phyloP scores from a whole-genome alignment of 192 early-diverging fungal genomes.

The Ambispora gerdemannii region DNA sequence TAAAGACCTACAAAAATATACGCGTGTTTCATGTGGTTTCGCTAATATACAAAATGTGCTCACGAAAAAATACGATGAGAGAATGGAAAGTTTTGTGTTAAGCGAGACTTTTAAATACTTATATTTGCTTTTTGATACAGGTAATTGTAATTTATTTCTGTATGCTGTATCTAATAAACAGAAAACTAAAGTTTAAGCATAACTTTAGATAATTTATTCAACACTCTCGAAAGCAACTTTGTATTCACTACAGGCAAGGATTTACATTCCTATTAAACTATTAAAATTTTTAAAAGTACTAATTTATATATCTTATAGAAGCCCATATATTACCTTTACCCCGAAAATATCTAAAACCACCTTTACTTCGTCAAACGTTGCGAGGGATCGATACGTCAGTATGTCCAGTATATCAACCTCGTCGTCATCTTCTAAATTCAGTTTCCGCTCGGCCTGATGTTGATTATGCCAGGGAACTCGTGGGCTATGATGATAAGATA shows the following conservation, averaged over 20 bases:
- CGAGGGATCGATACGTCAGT: background rate
- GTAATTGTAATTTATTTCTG: conserved; percentile 40
- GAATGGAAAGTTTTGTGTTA: conserved; percentile 95
- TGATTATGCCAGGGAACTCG: conserved; percentile 51
- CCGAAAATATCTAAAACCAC: conserved; percentile 22
- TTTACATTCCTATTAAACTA: conserved; percentile 12
- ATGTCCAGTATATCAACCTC: conserved; percentile 33
- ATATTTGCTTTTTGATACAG: conserved; percentile 89
- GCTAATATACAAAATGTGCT: conserved; percentile 64
- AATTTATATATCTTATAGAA: conserved; percentile 34
- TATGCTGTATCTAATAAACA: too few species aligned
- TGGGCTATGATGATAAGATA: conserved; percentile 33
- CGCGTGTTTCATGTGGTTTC: conserved; percentile 79
- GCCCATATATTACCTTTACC: conserved; percentile 56
- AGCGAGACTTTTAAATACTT: conserved; percentile 96
- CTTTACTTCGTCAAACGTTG: background rate
- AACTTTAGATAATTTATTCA: conserved; percentile 62
- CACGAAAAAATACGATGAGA: conserved; percentile 62
- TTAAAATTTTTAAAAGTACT: background rate
- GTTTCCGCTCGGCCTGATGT: conserved; percentile 45
- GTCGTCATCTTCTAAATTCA: conserved; percentile 35
- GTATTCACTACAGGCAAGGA: conserved; percentile 81
- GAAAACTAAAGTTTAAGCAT: background rate
- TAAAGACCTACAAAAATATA: conserved; percentile 68
- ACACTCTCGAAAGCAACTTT: conserved; percentile 67